A percentile compares a stretch with the other conserved stretches of the same genome.
Conservation (phyloP, 805 yeast species). For the Suhomyces kilbournensis region DNA sequence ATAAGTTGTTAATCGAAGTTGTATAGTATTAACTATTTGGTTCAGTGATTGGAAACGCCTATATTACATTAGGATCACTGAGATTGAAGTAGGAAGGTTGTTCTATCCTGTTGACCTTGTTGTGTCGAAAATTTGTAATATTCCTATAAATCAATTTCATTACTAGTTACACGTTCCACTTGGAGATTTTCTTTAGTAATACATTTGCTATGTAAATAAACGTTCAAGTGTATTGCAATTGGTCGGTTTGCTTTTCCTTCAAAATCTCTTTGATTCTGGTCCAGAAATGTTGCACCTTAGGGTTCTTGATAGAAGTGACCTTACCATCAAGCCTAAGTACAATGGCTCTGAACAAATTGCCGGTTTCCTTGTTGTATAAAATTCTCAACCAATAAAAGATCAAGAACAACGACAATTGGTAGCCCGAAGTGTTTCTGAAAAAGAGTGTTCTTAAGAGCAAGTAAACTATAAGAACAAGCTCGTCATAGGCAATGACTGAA, state of each 20-base stretch:
- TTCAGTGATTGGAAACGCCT: too few relatives aligned
- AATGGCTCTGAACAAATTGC: conserved; percentile 40
- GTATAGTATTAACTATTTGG: too few relatives aligned
- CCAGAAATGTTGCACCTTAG: conserved; percentile 39
- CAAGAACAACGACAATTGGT: conserved; percentile 55
- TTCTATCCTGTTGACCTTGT: too few relatives aligned
- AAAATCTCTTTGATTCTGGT: conserved; percentile 28
- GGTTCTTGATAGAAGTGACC: conserved; percentile 43
- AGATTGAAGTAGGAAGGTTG: too few relatives aligned
- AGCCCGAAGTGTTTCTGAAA: conserved; percentile 68
- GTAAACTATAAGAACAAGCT: conserved; percentile 51
- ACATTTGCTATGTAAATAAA: too few relatives aligned
- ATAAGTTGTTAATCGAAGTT: too few relatives aligned
- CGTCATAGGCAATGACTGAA: conserved; percentile 56
- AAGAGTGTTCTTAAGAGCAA: conserved; percentile 57
- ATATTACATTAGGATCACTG: too few relatives aligned
- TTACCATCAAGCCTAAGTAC: conserved; percentile 43
- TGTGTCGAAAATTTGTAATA: too few relatives aligned
- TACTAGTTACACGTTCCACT: too few relatives aligned
- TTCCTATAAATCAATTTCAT: too few relatives aligned
- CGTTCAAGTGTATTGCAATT: not conserved
- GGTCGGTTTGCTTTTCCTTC: conserved; percentile 21
- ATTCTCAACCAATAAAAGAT: conserved; percentile 71
- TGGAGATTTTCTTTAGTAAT: too few relatives aligned
- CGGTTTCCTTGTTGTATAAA: conserved; percentile 50